Evolutionary conservation across 1,139 yeast genomes (phyloP), one percentile per base, ranked within the genome.

Genomic region (Petasospora fabianii): DNA sequence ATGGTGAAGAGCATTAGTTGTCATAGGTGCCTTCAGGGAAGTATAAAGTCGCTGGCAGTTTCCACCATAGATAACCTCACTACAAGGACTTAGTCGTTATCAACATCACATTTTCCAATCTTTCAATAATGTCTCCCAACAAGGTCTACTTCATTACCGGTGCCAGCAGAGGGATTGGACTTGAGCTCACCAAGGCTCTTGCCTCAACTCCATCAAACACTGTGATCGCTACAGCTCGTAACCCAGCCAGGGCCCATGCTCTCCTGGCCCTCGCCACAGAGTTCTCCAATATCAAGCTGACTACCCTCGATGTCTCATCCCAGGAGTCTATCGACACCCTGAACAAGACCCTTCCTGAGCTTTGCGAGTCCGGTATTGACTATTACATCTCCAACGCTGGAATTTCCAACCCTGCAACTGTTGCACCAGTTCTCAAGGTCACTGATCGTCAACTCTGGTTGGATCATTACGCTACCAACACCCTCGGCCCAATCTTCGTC

Each of bases 341-440:
- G 7, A 6, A 9, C 5, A 10, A 9, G 7, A 6, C 6, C n/a
- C 26, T 24, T 9, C n/a, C 7, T 6, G 12, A 24, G n/a, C 9
- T 9, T 5, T 48, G 45, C 3, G 18, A 39, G 3, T 65, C 65
- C 29, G 62, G 64, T 24, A 63, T 74, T 39, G 79, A 74, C 51
- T 66, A 69, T 30, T 69, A 70, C 36, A 31, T 40, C 24, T 30
- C 36, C 34, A 39, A 35, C 27, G 30, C 42, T 24, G 38, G 34
- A 7, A 20, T 32, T 24, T 27, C 18, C 8, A 16, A 15, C 2
- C 3, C 11, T 11, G 29, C n/a, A 6, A 19, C 34, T 3, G 8
- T 6, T 18, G 8, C 20, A 2, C n/a, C 32, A 3, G 20, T 31
- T 11, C 15, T 36, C 5, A 14, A 10, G 2, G 40, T 33, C 17